Evolutionary conservation across 805 yeast genomes (phyloP), one percentile per base, ranked within the genome.

Genomic region (Huiozyma sinensis): DNA sequence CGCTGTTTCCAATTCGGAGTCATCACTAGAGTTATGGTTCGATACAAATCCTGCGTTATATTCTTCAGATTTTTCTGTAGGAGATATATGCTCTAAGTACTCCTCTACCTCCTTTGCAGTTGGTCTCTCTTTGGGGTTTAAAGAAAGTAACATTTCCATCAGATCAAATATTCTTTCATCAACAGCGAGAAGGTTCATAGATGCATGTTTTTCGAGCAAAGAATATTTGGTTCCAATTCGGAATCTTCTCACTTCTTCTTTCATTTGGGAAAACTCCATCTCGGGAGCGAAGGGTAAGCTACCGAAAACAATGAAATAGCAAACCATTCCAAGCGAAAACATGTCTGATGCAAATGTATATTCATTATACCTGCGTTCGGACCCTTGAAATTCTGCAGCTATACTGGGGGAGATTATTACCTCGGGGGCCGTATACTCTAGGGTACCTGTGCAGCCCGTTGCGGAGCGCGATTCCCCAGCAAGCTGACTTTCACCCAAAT

Each of bases 391-490:
- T n/a, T 32, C 36, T 10, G 28, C 33, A 9, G n/a, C 13, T 3
- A 39, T 57, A 32, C 54, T 56, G 35, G 36, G 33, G 24, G 44
- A 40, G 11, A 40, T 44, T 52, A 86, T 70, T 8, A 84, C 68
- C 52, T 87, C 95, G 0, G 96, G 96, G 0, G 95, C 95, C 17
- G 87, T 79, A 53, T 79, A 88, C 55, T 87, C 96, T 6, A 87
- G 55, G 0, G 96, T 88, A 0, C 96, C 96, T 0, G 96, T 88
- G 37, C 79, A 75, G 0, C 96, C 96, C 5, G 88, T 79, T 1
- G 89, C 79, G 7, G 71, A 69, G 40, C 88, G 66, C 36, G 58
- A 62, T 27, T 72, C 77, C 10, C 90, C 87, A 43, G 81, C 80
- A 49, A 83, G 68, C 50, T 83, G 84, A 6, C 92, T 84, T 60